Evolutionary conservation across 2,329 filamentous ascomycete genomes (phyloP).

Genomic region (Fusarium poae): DNA sequence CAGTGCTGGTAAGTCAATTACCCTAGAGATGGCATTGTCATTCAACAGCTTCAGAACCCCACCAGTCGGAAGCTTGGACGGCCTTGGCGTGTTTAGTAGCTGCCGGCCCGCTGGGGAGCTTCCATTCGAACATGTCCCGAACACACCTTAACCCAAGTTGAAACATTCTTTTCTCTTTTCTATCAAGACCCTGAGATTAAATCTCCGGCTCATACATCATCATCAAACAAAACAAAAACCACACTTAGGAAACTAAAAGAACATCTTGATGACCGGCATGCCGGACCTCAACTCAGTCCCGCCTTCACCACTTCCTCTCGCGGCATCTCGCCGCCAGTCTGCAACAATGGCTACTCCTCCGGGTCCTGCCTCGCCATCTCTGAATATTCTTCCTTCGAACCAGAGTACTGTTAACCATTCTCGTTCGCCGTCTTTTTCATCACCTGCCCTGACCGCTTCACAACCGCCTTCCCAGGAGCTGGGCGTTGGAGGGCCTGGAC

Average conservation of each 20-base stretch:
- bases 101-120: slow-evolving; percentile 32
- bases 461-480: slow-evolving; percentile 52
- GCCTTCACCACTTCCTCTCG: slow-evolving; percentile 62
- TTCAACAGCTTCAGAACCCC: slow-evolving; percentile 1
- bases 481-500: slow-evolving; percentile 73
- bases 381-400: slow-evolving; percentile 71
- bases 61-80: slow-evolving; percentile 25
- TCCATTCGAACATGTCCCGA: slow-evolving; percentile 13
- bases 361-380: slow-evolving; percentile 56
- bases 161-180: background rate
- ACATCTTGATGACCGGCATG: slow-evolving; percentile 53
- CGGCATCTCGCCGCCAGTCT: slow-evolving; percentile 60
- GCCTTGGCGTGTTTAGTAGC: slow-evolving; percentile 39
- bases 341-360: slow-evolving; percentile 59
- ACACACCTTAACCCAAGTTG: slow-evolving; percentile 25
- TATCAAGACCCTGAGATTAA: background rate
- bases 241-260: background rate
- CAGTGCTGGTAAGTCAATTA: background rate
- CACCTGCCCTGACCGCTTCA: slow-evolving; percentile 49
- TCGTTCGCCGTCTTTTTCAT: slow-evolving; percentile 52
- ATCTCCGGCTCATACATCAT: background rate
- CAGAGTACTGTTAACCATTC: slow-evolving; percentile 63
- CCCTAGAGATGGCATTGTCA: background rate
- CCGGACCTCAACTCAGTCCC: slow-evolving; percentile 70
- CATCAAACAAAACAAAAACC: background rate